Conservation (phyloP, 352 stramenopile species). For the Sclerospora graminicola region DNA sequence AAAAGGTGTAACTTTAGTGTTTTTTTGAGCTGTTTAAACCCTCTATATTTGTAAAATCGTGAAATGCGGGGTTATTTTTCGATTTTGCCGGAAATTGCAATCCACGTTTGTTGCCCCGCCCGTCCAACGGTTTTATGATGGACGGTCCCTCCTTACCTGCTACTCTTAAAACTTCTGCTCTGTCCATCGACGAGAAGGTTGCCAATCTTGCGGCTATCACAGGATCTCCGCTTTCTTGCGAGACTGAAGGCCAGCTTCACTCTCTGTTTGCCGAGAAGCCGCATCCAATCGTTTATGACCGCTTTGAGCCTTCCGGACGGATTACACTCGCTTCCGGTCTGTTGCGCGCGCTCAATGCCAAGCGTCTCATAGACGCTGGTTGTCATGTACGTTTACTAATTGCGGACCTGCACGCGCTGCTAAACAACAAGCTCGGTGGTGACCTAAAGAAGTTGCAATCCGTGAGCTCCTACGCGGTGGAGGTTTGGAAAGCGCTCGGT, state of each 20-base stretch:
- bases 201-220: constrained; percentile 45
- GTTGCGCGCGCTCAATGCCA: constrained; percentile 93
- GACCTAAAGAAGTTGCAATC: constrained; percentile 95
- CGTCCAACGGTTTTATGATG: too few species aligned
- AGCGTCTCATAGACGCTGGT: constrained; percentile 79
- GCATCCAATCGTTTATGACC: constrained; percentile 92
- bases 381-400: constrained; percentile 98
- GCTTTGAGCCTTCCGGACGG: constrained; percentile 96
- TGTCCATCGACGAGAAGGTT: constrained; percentile 57
- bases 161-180: constrained; percentile 17
- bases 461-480: constrained; percentile 93
- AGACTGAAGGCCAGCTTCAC: constrained; percentile 62
- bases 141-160: constrained; percentile 16
- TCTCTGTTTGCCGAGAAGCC: constrained; percentile 73
- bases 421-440: constrained; percentile 99
- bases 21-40: too few species aligned
- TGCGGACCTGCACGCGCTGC: constrained; percentile 97
- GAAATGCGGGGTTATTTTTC: too few species aligned
- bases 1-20: too few species aligned
- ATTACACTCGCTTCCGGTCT: constrained; percentile 97
- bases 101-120: too few species aligned
- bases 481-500: constrained; percentile 98
- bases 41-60: too few species aligned
- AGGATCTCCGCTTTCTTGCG: constrained; percentile 26
- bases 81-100: too few species aligned